These are phyloP conservation scores for Ascochyta koolunga DNA, from an alignment of 2,329 filamentous ascomycete genomes.

Conservation along the genomic window DNA sequence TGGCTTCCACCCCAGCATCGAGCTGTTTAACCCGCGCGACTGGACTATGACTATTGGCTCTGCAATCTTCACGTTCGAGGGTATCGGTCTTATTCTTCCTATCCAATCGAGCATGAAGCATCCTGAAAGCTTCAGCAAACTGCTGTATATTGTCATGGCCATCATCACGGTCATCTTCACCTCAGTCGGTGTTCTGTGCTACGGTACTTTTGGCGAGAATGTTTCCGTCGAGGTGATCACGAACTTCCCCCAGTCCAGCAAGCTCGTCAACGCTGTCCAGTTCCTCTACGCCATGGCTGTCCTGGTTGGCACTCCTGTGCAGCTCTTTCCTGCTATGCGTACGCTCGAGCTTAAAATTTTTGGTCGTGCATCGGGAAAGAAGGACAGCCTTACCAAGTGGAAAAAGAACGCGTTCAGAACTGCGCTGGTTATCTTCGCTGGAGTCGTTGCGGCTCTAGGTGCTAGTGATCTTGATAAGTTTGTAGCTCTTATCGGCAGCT, in stretches of 20 bases:
- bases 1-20: conserved; percentile 67
- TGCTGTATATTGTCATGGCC: conserved; percentile 73
- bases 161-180: conserved; percentile 76
- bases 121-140: conserved; percentile 68
- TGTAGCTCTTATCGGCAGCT: conserved; percentile 74
- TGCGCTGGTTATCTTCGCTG: conserved; percentile 63
- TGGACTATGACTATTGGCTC: conserved; percentile 76
- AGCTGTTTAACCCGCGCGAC: conserved; percentile 70
- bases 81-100: conserved; percentile 76
- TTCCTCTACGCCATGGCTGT: conserved; percentile 76
- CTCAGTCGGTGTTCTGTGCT: conserved; percentile 74
- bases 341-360: conserved; percentile 74
- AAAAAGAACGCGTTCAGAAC: conserved; percentile 74
- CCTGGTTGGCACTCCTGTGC: conserved; percentile 74
- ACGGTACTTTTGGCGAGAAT: conserved; percentile 72
- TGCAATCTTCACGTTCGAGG: conserved; percentile 79
- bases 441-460: conserved; percentile 66
- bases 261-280: conserved; percentile 77
- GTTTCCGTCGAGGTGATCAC: conserved; percentile 77
- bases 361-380: conserved; percentile 70
- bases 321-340: conserved; percentile 74
- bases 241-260: conserved; percentile 73
- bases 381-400: conserved; percentile 70
- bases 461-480: conserved; percentile 75
- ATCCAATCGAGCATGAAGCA: conserved; percentile 78